Evolutionary conservation across 345 rosid species (phyloP), one percentile per base, ranked within the genome.

Genomic region (Mallotus nudiflorus): DNA sequence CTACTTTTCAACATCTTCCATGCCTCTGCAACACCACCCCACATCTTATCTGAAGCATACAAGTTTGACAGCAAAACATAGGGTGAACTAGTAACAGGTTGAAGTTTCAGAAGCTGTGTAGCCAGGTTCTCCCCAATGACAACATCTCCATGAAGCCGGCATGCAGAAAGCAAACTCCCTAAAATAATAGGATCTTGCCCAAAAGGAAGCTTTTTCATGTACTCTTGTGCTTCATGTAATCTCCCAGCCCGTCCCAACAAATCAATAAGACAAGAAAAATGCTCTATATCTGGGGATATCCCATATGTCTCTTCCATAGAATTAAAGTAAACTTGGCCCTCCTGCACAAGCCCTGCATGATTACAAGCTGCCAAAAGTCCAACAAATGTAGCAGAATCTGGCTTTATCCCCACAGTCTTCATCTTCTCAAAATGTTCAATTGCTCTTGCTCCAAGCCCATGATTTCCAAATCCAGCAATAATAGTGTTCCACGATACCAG

Each of bases 221-320:
- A 75, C 50, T 80, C 82, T 69, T 82, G 85, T 46, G 91, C 94
- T 63, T 85, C 79, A 0, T 15, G 27, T 62, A 89, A 69, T 81
- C 83, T 84, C 60, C 94, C 91, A 19, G 88, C 86, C 42, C 94
- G 79, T 72, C 94, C 94, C 71, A 87, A 66, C 78, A 89, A 50
- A 79, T 87, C 91, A 27, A 87, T 73, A 37, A 89, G 82, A 77
- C 91, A 81, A 53, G 90, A 79, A 76, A 87, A 81, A 78, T 87
- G 91, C 60, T 87, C 88, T 45, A 81, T 53, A 27, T 81, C 72
- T 58, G 91, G 87, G 52, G 78, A 54, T 66, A 89, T 80, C 42
- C 83, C 78, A 22, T 78, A 84, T 15, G 67, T 70, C 66, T 78
- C 79, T 73, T 79, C 73, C 88, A 85, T 87, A 16, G 80, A 79